A percentile compares a stretch with the other conserved stretches of the same genome.
These are phyloP conservation scores for Dactylellina drechsleri DNA, from an alignment of 2,329 filamentous ascomycete genomes.

Conservation along the genomic window DNA sequence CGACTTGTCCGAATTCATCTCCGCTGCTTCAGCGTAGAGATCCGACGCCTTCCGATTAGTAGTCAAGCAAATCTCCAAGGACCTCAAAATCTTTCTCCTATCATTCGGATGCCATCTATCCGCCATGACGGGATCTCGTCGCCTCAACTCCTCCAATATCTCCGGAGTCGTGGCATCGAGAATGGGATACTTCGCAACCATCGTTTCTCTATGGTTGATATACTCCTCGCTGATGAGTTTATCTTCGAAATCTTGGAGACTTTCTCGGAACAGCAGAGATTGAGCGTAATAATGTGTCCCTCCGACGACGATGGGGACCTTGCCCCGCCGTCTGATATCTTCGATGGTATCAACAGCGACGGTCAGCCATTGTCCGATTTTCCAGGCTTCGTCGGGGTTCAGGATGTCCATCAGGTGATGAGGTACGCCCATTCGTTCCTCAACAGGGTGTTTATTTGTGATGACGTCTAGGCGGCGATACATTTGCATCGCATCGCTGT, in stretches of 20 bases:
- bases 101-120: slow-evolving; percentile 94
- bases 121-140: slow-evolving; percentile 90
- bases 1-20: slow-evolving; percentile 24
- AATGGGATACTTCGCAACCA: slow-evolving; percentile 71
- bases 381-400: slow-evolving; percentile 81
- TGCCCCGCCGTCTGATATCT: slow-evolving; percentile 80
- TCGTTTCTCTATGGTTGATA: slow-evolving; percentile 60
- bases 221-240: slow-evolving; percentile 59
- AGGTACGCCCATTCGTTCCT: slow-evolving; percentile 80
- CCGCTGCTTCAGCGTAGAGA: slow-evolving; percentile 74
- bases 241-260: slow-evolving; percentile 63
- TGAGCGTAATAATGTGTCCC: slow-evolving; percentile 97
- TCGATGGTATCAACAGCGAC: slow-evolving; percentile 66
- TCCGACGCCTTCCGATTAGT: slow-evolving; percentile 81
- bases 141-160: slow-evolving; percentile 76
- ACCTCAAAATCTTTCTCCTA: slow-evolving; percentile 85
- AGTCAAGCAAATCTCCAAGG: slow-evolving; percentile 86
- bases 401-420: slow-evolving; percentile 90
- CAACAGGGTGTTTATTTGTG: slow-evolving; percentile 85
- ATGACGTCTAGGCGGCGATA: slow-evolving; percentile 92
- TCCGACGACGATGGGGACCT: slow-evolving; percentile 88
- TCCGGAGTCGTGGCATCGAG: slow-evolving; percentile 76
- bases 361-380: slow-evolving; percentile 72
- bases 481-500: slow-evolving; percentile 97
- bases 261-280: slow-evolving; percentile 82